phyloP scores from a whole-genome alignment of 2,329 filamentous ascomycete genomes.

The Mycosphaerella sp. region DNA sequence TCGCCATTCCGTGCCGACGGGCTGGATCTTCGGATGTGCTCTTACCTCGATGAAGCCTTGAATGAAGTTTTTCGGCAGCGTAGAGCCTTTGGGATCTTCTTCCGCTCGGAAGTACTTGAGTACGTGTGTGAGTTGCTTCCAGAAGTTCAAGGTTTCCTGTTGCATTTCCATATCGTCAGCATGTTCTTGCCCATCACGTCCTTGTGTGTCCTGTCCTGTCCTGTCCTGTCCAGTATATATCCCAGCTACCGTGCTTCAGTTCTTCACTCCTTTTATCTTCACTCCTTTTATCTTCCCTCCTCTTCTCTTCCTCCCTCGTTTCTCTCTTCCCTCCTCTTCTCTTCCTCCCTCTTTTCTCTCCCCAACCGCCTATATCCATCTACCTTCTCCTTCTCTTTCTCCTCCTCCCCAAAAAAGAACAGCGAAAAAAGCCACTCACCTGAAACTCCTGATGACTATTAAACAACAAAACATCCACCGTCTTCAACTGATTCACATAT shows the following conservation, averaged over 20 bases:
- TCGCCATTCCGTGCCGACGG: neutral
- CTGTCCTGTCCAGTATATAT: neutral
- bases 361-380: neutral
- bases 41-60: constrained; percentile 85
- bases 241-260: neutral
- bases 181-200: neutral
- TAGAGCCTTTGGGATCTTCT: constrained; percentile 61
- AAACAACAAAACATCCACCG: constrained; percentile 83
- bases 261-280: neutral
- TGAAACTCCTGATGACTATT: constrained; percentile 93
- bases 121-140: constrained; percentile 93
- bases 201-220: too few relatives aligned
- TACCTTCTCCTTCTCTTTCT: neutral
- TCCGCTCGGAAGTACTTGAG: constrained; percentile 96
- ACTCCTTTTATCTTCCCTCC: too few relatives aligned
- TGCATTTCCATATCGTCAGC: neutral
- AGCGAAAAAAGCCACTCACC: constrained; percentile 53
- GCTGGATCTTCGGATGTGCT: constrained; percentile 26
- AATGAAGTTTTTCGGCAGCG: constrained; percentile 85
- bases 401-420: too few relatives aligned
- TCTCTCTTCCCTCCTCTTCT: too few relatives aligned
- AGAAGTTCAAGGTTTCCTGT: constrained; percentile 98
- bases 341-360: too few relatives aligned
- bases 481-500: constrained; percentile 81
- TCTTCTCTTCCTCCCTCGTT: too few relatives aligned